phyloP scores from a whole-genome alignment of 768 basidiomycete species.

The Tephrocybe sp. region DNA sequence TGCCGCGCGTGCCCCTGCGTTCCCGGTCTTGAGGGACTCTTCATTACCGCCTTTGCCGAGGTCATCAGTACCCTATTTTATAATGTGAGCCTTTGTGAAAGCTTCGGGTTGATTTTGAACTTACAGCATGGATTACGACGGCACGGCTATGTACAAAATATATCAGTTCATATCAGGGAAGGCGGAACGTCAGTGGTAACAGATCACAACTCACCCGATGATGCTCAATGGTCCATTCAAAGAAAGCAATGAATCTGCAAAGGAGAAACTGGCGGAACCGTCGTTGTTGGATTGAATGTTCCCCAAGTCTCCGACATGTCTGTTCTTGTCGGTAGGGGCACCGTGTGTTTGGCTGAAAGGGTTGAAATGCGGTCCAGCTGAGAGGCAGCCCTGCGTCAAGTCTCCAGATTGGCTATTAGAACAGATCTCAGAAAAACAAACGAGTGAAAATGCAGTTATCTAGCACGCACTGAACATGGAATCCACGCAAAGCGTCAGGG shows the following conservation, averaged over 20 bases:
- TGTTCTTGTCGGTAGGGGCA: slow-evolving; percentile 45
- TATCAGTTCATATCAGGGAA: not conserved
- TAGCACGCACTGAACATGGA: slow-evolving; percentile 73
- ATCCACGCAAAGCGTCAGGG: slow-evolving; percentile 58
- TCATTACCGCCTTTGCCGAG: slow-evolving; percentile 66
- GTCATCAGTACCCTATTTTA: slow-evolving; percentile 63
- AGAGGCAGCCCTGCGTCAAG: slow-evolving; percentile 58
- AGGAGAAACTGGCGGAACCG: slow-evolving; percentile 55
- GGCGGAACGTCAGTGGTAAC: not conserved
- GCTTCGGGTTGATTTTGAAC: slow-evolving; percentile 14
- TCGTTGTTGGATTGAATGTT: slow-evolving; percentile 62
- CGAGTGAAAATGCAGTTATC: not conserved
- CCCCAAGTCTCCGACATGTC: slow-evolving; percentile 78
- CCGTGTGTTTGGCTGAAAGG: slow-evolving; percentile 66
- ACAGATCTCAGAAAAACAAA: not conserved
- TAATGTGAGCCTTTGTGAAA: slow-evolving; percentile 2
- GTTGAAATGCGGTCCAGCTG: slow-evolving; percentile 79
- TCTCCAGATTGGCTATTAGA: slow-evolving; percentile 50
- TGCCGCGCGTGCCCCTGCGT: slow-evolving; percentile 73
- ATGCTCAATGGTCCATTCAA: slow-evolving; percentile 68
- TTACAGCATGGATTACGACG: slow-evolving; percentile 71
- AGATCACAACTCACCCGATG: slow-evolving; percentile 51
- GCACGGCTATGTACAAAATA: slow-evolving; percentile 45
- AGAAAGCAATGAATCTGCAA: slow-evolving; percentile 60
- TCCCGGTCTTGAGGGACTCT: slow-evolving; percentile 76